Conservation (phyloP, 192 early-diverging fungal genomes). For the Podila epigama region DNA sequence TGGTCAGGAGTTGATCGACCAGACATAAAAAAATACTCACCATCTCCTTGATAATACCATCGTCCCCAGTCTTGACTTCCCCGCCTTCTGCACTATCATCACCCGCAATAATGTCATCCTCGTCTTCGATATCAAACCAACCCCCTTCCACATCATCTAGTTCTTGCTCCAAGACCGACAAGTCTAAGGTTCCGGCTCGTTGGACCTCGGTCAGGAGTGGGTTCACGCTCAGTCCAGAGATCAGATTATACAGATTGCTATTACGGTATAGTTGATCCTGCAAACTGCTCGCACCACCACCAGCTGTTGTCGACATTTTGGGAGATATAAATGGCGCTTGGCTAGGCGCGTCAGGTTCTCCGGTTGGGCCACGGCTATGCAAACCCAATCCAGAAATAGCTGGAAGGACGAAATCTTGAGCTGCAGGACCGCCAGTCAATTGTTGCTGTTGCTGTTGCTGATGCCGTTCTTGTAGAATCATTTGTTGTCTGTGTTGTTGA, state of each 20-base stretch:
- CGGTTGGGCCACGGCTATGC: not conserved
- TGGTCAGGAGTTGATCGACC: no score
- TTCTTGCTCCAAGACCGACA: constrained; percentile 39
- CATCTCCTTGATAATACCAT: constrained; percentile 43
- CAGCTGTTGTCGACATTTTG: no score
- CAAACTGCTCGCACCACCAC: not conserved
- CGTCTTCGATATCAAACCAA: constrained; percentile 44
- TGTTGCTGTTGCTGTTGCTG: constrained; percentile 18
- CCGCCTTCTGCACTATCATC: constrained; percentile 9
- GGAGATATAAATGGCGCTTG: not conserved
- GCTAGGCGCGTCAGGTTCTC: not conserved
- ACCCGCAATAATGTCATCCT: not conserved
- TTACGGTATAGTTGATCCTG: constrained; percentile 46
- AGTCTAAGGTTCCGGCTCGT: constrained; percentile 36
- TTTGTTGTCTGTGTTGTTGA: constrained; percentile 30
- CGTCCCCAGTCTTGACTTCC: not conserved
- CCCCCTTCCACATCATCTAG: constrained; percentile 47
- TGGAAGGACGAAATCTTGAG: constrained; percentile 40
- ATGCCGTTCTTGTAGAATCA: constrained; percentile 24
- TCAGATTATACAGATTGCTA: constrained; percentile 42
- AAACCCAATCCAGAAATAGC: constrained; percentile 35
- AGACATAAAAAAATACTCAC: no score
- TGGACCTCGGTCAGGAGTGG: constrained; percentile 39
- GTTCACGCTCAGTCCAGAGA: constrained; percentile 43
- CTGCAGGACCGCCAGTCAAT: not conserved